Conservation (phyloP, 345 rosid genomes). For the Passiflora organensis region DNA sequence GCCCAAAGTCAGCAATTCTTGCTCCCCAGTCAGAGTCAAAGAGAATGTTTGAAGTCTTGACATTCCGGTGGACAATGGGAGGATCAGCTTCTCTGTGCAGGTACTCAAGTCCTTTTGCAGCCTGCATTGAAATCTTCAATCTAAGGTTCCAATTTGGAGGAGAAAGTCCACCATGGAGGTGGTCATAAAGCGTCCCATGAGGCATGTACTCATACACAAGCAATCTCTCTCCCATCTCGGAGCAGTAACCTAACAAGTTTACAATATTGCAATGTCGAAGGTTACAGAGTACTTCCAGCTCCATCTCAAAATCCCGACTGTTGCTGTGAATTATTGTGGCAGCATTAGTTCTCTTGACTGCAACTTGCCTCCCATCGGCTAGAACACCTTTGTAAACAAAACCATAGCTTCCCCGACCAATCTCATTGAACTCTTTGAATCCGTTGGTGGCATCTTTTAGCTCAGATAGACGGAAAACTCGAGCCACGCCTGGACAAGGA, state of each 20-base stretch:
- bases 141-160: conserved; percentile 68
- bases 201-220: conserved; percentile 87
- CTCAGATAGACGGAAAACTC: conserved; percentile 74
- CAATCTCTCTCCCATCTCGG: conserved; percentile 85
- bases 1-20: conserved; percentile 78
- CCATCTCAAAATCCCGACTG: conserved; percentile 70
- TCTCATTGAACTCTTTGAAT: conserved; percentile 88
- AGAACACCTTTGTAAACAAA: conserved; percentile 83
- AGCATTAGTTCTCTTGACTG: conserved; percentile 89
- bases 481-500: conserved; percentile 60
- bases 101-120: conserved; percentile 79
- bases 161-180: conserved; percentile 70
- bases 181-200: conserved; percentile 84
- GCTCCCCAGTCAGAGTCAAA: conserved; percentile 88
- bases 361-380: conserved; percentile 77
- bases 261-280: conserved; percentile 74
- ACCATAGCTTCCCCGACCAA: conserved; percentile 87
- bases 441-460: conserved; percentile 90
- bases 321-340: conserved; percentile 87
- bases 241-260: conserved; percentile 76
- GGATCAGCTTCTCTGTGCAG: conserved; percentile 70
- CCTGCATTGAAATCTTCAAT: conserved; percentile 62
- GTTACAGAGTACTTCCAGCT: conserved; percentile 68
- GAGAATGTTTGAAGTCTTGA: conserved; percentile 73
- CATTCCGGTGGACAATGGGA: conserved; percentile 56